phyloP scores from a whole-genome alignment of 2,329 filamentous ascomycete genomes.

The Claviceps fusiformis region DNA sequence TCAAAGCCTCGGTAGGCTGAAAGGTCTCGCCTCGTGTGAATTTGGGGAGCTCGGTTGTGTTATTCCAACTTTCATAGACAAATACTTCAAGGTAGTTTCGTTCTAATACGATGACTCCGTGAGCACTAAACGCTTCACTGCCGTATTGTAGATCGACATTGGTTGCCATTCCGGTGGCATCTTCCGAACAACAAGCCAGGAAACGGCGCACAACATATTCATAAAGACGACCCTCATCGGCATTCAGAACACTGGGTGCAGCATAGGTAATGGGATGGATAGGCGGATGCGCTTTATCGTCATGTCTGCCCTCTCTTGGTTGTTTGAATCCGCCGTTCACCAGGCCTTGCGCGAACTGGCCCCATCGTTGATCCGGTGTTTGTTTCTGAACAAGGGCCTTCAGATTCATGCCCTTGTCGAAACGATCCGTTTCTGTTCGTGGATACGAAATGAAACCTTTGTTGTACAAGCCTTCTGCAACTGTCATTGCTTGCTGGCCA shows the following conservation, averaged over 20 bases:
- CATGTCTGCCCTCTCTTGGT: slow-evolving; percentile 71
- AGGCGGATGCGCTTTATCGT: slow-evolving; percentile 93
- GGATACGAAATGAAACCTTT: slow-evolving; percentile 97
- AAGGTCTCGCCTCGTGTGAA: slow-evolving; percentile 73
- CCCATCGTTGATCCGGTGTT: slow-evolving; percentile 63
- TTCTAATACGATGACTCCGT: slow-evolving; percentile 72
- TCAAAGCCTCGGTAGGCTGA: slow-evolving; percentile 74
- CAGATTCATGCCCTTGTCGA: slow-evolving; percentile 80
- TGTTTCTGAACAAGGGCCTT: slow-evolving; percentile 72
- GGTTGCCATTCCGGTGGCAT: slow-evolving; percentile 75
- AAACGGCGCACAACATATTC: slow-evolving; percentile 89
- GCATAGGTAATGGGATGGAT: slow-evolving; percentile 93
- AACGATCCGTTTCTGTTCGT: slow-evolving; percentile 91
- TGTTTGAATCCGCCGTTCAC: slow-evolving; percentile 64
- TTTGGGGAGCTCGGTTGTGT: slow-evolving; percentile 65
- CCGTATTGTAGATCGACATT: slow-evolving; percentile 79
- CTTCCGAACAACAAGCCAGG: slow-evolving; percentile 88
- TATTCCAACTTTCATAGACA: slow-evolving; percentile 92
- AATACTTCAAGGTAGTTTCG: slow-evolving; percentile 94
- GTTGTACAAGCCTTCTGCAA: slow-evolving; percentile 79
- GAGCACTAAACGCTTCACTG: slow-evolving; percentile 66
- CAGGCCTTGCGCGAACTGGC: slow-evolving; percentile 62
- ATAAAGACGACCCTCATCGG: slow-evolving; percentile 66
- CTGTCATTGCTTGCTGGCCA: slow-evolving; percentile 77
- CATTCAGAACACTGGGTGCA: slow-evolving; percentile 45